Evolutionary conservation across 2,329 filamentous ascomycete genomes (phyloP), one percentile per base, ranked within the genome.

Genomic region (Thelonectria olida): DNA sequence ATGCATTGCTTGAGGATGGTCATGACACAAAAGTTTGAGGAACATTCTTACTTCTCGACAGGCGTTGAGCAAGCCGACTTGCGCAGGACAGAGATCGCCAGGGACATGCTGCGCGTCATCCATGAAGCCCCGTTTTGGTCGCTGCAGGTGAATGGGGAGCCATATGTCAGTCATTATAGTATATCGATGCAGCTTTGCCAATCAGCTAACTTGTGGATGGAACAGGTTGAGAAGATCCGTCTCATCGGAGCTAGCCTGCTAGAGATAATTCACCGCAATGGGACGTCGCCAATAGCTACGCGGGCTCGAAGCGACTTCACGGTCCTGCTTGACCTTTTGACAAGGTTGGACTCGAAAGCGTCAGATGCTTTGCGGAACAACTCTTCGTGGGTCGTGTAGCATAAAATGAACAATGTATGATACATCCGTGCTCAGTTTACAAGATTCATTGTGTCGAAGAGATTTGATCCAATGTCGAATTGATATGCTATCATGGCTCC

Each of bases 1-100:
- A 71, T 76, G 17, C 75, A 81, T 22, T 81, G 79, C n/a, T 59
- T 81, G 5, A 70, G 76, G 4, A 80, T 81, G 72, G 76, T 79
- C 0, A 78, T 81, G 12, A 72, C 72, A 1, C 75, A 77, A 15
- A 76, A 76, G 17, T 68, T 77, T 38, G 75, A 76, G n/a, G 72
- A 74, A 2, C 54, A 76, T 4, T 69, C 73, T 0, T 75, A 75
- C 34, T 74, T 73, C n/a, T 67, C 65, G 1, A 58, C 72, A 0
- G 73, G 74, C 0, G 63, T 72, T 0, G 74, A 76, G 50, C 74
- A 76, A 34, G 73, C 74, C 0, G 73, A 76, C 42, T 36, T 77
- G 12, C 63, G 61, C 9, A 79, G 79, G 60, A 81, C 79, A 0
- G 80, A 82, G 47, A 80, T 82, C 48, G 80, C 79, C 2, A 70